Conservation (phyloP, 2,329 filamentous ascomycete genomes). For the Beauveria sp. region DNA sequence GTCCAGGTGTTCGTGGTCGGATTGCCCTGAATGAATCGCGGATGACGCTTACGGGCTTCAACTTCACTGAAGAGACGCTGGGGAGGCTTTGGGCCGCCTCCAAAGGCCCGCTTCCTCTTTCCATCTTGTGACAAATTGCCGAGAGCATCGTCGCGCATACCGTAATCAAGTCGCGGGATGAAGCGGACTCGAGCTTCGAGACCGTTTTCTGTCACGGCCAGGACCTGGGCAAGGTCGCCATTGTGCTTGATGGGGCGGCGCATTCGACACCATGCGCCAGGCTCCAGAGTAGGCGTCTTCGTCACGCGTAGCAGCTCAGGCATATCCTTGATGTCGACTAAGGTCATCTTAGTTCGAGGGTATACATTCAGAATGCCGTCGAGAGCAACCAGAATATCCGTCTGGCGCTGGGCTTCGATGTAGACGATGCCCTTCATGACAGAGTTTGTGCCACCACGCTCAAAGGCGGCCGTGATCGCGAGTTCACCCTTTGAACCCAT, state of each 20-base stretch:
- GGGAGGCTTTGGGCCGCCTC: slow-evolving; percentile 63
- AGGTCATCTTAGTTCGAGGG: slow-evolving; percentile 73
- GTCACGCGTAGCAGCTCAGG: slow-evolving; percentile 87
- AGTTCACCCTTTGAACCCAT: slow-evolving; percentile 70
- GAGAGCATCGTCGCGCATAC: slow-evolving; percentile 66
- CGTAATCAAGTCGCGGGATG: slow-evolving; percentile 89
- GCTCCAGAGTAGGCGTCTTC: slow-evolving; percentile 77
- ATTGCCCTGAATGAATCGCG: slow-evolving; percentile 55
- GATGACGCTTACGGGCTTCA: slow-evolving; percentile 84
- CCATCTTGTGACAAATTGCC: slow-evolving; percentile 42
- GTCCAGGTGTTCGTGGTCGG: slow-evolving; percentile 73
- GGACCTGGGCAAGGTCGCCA: slow-evolving; percentile 83
- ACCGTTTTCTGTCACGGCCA: slow-evolving; percentile 89
- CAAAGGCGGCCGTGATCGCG: slow-evolving; percentile 83
- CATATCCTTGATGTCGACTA: slow-evolving; percentile 96
- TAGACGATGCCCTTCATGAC: slow-evolving; percentile 94
- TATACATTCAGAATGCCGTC: slow-evolving; percentile 87
- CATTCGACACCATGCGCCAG: slow-evolving; percentile 87
- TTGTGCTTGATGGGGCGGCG: slow-evolving; percentile 72
- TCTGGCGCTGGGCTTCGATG: slow-evolving; percentile 81
- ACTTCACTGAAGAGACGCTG: slow-evolving; percentile 87
- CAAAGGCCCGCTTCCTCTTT: slow-evolving; percentile 71
- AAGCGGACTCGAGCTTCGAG: slow-evolving; percentile 79
- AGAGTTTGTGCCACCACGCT: slow-evolving; percentile 68
- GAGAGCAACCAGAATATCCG: slow-evolving; percentile 74